Base-by-base conservation (phyloP, 352 stramenopile genomes). In the Phytophthora idaei region DNA sequence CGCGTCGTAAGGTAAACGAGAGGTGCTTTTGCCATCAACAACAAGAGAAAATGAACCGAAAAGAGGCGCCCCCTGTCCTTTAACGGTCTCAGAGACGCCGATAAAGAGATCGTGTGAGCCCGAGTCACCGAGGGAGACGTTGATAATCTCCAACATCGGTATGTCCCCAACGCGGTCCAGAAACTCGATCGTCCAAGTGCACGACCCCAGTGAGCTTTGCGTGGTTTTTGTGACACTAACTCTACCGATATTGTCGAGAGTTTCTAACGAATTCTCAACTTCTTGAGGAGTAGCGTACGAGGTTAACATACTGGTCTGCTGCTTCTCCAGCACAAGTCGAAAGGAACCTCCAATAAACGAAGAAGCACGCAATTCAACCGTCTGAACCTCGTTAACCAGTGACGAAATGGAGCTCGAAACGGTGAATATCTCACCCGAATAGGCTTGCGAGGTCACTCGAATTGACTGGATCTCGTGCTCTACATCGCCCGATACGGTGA, bases 171-270 rank as follows among this genome's bases (percentile, higher is more conserved):
- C 74, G 10, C 83, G 67, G 0, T 86, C 69, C 2, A 78, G 57
- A 34, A 95, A 95, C 6, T 77, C 74, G 36, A 95, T 69, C 10
- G 74, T 57, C 84, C 85, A 95, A 7, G 71, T 78, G 49, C 74
- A 89, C 4, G 80, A 80, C 1, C 81, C 80, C 9, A 69, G 50
- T 6, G 46, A 49, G 25, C 81, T 72, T 15, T 49, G 67, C 3
- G 62, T 69, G 1, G 61, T 76, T 32, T 77, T 80, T 0, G 51
- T 61, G 21, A 90, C 74, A 4, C 31, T 54, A 2, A 90, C 77
- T 11, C 17, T 36, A 2, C 76, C 77, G 27, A 75, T 57, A 49
- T 80, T 85, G 0, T 62, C 47, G 0, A 95, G 69, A n/a, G 50
- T 47, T 57, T 89, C 80, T 9, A 95, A 62, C 8, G 76, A 81